These are phyloP conservation scores for Cinchona pubescens DNA, from an alignment of 257 asterid genomes.

Conservation along the genomic window DNA sequence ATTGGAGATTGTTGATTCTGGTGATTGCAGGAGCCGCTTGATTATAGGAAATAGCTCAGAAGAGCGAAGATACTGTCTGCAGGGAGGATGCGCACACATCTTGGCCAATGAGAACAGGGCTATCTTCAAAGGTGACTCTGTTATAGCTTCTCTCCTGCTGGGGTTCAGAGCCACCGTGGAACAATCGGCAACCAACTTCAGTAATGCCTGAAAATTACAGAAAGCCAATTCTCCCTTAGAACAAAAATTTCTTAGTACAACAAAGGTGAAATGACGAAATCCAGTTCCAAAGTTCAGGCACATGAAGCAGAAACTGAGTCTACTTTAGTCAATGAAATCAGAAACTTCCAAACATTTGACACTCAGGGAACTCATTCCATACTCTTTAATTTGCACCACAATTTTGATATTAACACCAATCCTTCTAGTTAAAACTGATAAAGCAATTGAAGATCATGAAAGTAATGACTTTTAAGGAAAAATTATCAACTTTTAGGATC, in stretches of 20 bases:
- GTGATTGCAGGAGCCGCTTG: constrained; percentile 82
- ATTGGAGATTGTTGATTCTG: constrained; percentile 80
- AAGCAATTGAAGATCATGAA: neutral
- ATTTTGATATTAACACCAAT: neutral
- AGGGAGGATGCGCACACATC: constrained; percentile 91
- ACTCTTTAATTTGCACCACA: neutral
- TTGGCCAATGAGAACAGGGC: constrained; percentile 82
- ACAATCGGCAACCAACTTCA: constrained; percentile 82
- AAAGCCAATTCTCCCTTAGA: neutral
- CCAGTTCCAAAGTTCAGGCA: neutral
- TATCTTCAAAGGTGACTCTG: constrained; percentile 86
- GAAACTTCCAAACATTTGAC: neutral
- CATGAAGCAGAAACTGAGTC: neutral
- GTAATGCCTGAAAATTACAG: constrained; percentile 70
- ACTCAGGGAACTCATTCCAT: neutral
- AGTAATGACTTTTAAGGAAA: neutral
- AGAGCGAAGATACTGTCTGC: constrained; percentile 70
- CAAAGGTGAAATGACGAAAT: neutral
- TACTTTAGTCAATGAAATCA: neutral
- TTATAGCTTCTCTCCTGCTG: constrained; percentile 51
- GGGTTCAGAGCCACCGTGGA: constrained; percentile 74
- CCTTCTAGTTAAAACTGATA: neutral
- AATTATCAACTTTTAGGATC: too few relatives aligned
- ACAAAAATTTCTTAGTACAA: neutral
- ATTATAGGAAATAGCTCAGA: constrained; percentile 70